phyloP scores from a whole-genome alignment of 2,329 filamentous ascomycete species.

The Diaporthe ilicicola region DNA sequence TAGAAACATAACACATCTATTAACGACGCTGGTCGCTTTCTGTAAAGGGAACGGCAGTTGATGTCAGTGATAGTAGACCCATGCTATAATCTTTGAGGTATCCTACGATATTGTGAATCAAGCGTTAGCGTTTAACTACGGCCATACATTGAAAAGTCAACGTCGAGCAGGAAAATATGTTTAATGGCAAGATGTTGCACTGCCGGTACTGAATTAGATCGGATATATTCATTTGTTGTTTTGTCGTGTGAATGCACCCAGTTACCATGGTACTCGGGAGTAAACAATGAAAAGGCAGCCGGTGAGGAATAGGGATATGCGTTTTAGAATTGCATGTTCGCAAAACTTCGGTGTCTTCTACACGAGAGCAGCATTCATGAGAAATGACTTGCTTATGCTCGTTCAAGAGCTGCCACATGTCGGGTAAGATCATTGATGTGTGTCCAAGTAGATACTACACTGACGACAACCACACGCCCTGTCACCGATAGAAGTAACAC shows the following conservation, averaged over 20 bases:
- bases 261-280: no score
- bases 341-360: neutral
- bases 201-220: no score
- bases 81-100: neutral
- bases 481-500: no score
- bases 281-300: neutral
- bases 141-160: no score
- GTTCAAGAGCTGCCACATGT: neutral
- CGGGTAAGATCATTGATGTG: neutral
- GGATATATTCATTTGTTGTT: no score
- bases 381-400: neutral
- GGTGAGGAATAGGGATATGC: neutral
- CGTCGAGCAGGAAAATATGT: no score
- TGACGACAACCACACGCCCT: no score
- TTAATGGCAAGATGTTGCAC: no score
- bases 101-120: neutral
- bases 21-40: neutral
- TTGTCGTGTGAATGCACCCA: no score
- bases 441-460: neutral
- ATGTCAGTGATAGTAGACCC: neutral
- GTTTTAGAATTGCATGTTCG: neutral
- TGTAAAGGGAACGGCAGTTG: slow-evolving; percentile 9
- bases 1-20: slow-evolving; percentile 14
- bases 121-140: neutral
- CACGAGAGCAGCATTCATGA: neutral